Percentiles rank a stretch among this genome's conserved stretches.
These are phyloP conservation scores for Jatropha curcas DNA, from an alignment of 345 rosid genomes.

Conservation along the genomic window DNA sequence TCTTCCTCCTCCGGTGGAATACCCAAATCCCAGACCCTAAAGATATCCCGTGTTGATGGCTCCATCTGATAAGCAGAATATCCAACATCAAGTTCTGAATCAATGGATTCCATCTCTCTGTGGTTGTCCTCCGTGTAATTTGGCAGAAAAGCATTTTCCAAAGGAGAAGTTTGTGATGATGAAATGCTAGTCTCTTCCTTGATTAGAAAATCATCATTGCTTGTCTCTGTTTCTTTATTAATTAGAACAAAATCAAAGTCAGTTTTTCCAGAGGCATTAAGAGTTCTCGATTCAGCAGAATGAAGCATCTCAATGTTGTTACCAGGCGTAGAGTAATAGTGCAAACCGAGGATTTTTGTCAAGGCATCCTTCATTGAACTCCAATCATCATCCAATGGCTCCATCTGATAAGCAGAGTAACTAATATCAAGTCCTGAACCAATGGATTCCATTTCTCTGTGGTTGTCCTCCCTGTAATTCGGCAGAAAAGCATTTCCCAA, in stretches of 20 bases:
- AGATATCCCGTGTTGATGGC: constrained; percentile 44
- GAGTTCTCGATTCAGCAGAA: constrained; percentile 14
- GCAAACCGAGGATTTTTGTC: constrained; percentile 45
- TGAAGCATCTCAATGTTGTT: constrained; percentile 23
- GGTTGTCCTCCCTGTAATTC: constrained; percentile 30
- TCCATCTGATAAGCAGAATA: constrained; percentile 23
- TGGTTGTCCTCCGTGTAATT: constrained; percentile 30
- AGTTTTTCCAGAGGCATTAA: constrained; percentile 4
- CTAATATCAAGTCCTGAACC: constrained; percentile 21
- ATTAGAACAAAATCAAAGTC: background rate
- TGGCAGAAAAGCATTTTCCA: constrained; percentile 35
- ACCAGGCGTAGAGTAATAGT: constrained; percentile 24
- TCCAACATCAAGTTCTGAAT: constrained; percentile 19
- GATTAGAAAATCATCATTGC: constrained; percentile 1
- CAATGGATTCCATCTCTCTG: constrained; percentile 13
- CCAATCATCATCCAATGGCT: constrained; percentile 49
- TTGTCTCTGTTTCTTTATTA: constrained; percentile 22
- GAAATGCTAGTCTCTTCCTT: constrained; percentile 24
- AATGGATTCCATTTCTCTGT: constrained; percentile 10
- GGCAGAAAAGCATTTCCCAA: constrained; percentile 36
- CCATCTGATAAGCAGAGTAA: constrained; percentile 21
- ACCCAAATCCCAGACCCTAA: constrained; percentile 70
- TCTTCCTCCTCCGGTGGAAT: constrained; percentile 46
- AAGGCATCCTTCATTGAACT: constrained; percentile 52
- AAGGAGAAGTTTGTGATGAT: constrained; percentile 24